A percentile compares a stretch with the other conserved stretches of the same genome.
Conservation (phyloP, 2,329 filamentous ascomycete genomes). For the Allantophomopsis lycopodina region DNA sequence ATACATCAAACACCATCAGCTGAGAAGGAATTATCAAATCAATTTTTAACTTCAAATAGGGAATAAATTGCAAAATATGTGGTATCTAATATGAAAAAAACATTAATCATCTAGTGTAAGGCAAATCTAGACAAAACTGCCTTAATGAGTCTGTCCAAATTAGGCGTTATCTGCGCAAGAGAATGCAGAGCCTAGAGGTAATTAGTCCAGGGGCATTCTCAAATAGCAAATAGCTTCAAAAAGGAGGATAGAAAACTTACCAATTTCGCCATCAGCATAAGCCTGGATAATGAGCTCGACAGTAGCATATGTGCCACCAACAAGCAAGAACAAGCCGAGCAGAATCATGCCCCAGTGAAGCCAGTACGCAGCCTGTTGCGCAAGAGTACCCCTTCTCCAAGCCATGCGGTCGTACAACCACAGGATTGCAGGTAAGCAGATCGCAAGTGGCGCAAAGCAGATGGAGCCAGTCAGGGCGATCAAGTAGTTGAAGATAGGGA, state of each 20-base stretch:
- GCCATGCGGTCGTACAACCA: slow-evolving; percentile 34
- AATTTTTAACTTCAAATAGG: too few species aligned
- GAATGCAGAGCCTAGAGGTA: slow-evolving; percentile 20
- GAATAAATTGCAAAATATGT: too few species aligned
- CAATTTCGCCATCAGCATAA: slow-evolving; percentile 22
- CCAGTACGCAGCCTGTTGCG: slow-evolving; percentile 16
- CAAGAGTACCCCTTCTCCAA: slow-evolving; percentile 21
- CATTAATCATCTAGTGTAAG: too few species aligned
- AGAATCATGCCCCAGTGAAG: slow-evolving; percentile 21
- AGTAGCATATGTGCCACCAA: slow-evolving; percentile 29
- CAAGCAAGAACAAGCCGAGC: slow-evolving; percentile 22
- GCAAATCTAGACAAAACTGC: too few species aligned
- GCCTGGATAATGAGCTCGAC: slow-evolving; percentile 35
- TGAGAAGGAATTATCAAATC: too few species aligned
- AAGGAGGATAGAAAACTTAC: slow-evolving; percentile 17
- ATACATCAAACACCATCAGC: too few species aligned
- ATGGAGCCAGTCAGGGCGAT: slow-evolving; percentile 32
- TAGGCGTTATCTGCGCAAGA: slow-evolving; percentile 29
- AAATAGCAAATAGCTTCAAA: slow-evolving; percentile 13
- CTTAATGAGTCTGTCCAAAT: too few species aligned
- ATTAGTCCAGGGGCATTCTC: background rate
- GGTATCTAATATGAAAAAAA: too few species aligned
- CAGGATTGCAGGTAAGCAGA: slow-evolving; percentile 31
- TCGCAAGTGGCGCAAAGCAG: slow-evolving; percentile 34
- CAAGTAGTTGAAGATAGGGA: slow-evolving; percentile 41